Evolutionary conservation across 495 filamentous ascomycete genomes (phyloP).

Genomic region (Opeltia flavorubescens): DNA sequence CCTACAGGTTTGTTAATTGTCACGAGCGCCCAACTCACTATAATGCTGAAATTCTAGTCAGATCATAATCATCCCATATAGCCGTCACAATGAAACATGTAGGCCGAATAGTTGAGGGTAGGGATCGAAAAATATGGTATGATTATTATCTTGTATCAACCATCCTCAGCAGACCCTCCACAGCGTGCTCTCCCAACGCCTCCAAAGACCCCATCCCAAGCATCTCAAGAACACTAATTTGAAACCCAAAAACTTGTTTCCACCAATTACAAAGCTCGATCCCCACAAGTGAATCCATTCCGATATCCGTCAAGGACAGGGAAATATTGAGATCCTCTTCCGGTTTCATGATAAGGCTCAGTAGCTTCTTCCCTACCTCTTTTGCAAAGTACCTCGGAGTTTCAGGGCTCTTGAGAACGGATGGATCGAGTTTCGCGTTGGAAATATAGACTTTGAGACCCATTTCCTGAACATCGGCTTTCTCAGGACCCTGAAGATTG

Average conservation of each 20-base stretch:
- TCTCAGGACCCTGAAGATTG: not conserved
- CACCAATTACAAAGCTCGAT: constrained; percentile 36
- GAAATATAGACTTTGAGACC: constrained; percentile 14
- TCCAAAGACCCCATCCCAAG: constrained; percentile 7
- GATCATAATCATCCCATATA: no score
- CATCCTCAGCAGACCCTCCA: constrained; percentile 3
- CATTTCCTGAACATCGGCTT: not conserved
- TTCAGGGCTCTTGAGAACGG: constrained; percentile 2
- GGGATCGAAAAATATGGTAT: no score
- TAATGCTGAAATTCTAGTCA: no score
- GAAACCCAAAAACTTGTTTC: constrained; percentile 21
- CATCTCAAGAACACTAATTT: constrained; percentile 26
- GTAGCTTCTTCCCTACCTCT: constrained; percentile 23
- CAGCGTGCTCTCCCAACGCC: constrained; percentile 15
- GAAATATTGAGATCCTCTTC: constrained; percentile 27
- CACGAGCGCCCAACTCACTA: no score
- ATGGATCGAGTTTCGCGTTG: constrained; percentile 7
- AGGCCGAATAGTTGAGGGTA: no score
- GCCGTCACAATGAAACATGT: no score
- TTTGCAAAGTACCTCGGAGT: constrained; percentile 4
- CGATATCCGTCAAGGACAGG: constrained; percentile 19
- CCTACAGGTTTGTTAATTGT: no score
- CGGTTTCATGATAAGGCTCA: constrained; percentile 24
- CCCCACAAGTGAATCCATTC: constrained; percentile 32
- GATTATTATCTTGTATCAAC: no score